phyloP scores from a whole-genome alignment of 208 protist genomes.

The Crithidia acanthocephali region DNA sequence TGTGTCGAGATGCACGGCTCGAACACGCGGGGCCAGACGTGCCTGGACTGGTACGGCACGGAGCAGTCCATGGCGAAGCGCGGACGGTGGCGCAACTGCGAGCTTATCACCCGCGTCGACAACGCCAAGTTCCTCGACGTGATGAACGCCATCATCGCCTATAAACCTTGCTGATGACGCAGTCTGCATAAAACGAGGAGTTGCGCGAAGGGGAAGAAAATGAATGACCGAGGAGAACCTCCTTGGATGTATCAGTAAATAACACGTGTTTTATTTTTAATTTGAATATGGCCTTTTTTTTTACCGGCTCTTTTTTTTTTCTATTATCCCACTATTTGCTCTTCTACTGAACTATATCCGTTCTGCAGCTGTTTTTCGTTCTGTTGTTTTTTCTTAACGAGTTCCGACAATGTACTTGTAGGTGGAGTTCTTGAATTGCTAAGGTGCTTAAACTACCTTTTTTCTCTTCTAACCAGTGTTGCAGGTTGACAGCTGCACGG shows the following conservation, averaged over 20 bases:
- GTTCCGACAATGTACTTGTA: not conserved
- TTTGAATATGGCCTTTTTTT: too few relatives aligned
- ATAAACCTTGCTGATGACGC: slow-evolving; percentile 10
- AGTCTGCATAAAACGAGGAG: not conserved
- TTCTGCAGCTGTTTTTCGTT: not conserved
- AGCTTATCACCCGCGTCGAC: slow-evolving; percentile 54
- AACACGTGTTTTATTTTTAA: not conserved
- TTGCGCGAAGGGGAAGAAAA: not conserved
- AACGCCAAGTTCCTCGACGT: slow-evolving; percentile 43
- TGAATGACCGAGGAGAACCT: not conserved
- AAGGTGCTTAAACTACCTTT: not conserved
- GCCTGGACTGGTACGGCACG: slow-evolving; percentile 88
- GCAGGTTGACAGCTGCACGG: slow-evolving; percentile 10
- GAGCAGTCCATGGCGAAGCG: slow-evolving; percentile 87
- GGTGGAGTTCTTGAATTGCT: not conserved
- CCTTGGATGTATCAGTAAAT: too few relatives aligned
- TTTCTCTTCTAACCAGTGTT: not conserved
- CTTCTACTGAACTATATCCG: too few relatives aligned
- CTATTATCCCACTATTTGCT: too few relatives aligned
- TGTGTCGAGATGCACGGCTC: slow-evolving; percentile 74
- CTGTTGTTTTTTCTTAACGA: not conserved
- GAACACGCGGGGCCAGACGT: slow-evolving; percentile 74
- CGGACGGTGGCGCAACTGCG: slow-evolving; percentile 78
- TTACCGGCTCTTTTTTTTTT: too few relatives aligned
- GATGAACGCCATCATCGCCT: slow-evolving; percentile 59